Conservation (phyloP, 352 stramenopile genomes). For the Paralagenidium karlingii region DNA sequence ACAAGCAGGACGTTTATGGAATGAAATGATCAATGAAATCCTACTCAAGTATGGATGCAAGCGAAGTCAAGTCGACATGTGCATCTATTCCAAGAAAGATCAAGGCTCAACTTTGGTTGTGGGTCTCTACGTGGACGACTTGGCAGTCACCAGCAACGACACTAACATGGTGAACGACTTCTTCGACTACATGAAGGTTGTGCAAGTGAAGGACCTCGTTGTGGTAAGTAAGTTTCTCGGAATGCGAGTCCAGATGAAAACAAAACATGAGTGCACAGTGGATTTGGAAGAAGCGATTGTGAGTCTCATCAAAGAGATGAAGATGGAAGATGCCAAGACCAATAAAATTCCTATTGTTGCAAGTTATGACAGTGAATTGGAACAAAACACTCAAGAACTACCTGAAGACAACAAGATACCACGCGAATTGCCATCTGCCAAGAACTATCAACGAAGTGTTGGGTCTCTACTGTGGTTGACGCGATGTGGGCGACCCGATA, state of each 20-base stretch:
- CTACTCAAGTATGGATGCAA: constrained; percentile 7
- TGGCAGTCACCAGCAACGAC: background rate
- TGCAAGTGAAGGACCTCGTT: constrained; percentile 16
- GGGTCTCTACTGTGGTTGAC: constrained; percentile 17
- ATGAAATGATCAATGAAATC: constrained; percentile 4
- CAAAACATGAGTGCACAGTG: constrained; percentile 1
- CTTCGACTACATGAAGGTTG: constrained; percentile 1
- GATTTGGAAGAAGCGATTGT: constrained; percentile 11
- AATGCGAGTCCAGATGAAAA: constrained; percentile 9
- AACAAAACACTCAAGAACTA: no score
- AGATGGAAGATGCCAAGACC: constrained; percentile 7
- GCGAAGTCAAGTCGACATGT: no score
- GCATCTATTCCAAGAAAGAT: background rate
- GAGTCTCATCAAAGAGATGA: constrained; percentile 9
- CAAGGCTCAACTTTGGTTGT: background rate
- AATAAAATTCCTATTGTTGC: no score
- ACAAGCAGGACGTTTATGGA: constrained; percentile 15
- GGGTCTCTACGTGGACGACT: background rate
- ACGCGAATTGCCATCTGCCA: constrained; percentile 3
- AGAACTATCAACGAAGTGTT: constrained; percentile 15
- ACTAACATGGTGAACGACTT: constrained; percentile 7
- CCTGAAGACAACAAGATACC: no score
- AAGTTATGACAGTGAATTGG: no score
- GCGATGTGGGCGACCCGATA: constrained; percentile 12
- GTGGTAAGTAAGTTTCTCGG: constrained; percentile 13